phyloP scores from a whole-genome alignment of 345 rosid species.

The Boechera retrofracta region DNA sequence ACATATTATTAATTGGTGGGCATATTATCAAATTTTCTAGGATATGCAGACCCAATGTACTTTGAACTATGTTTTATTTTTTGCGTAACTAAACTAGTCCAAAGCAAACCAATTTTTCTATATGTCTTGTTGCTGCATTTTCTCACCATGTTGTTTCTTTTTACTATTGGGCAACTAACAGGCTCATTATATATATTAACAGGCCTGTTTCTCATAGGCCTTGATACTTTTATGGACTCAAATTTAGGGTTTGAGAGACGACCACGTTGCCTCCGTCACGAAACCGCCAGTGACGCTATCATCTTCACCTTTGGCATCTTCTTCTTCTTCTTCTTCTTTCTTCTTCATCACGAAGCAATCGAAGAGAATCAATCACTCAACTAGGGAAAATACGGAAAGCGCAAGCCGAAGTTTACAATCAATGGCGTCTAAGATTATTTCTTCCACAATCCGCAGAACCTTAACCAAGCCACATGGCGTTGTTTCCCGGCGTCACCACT shows the following conservation, averaged over 20 bases:
- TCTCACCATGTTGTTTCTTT: background rate
- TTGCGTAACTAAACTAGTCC: too few species aligned
- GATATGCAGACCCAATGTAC: too few species aligned
- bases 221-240: background rate
- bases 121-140: background rate
- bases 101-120: too few species aligned
- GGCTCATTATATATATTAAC: constrained; percentile 19
- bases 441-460: constrained; percentile 56
- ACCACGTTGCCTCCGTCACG: constrained; percentile 39
- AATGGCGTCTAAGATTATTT: constrained; percentile 71
- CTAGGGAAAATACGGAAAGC: background rate
- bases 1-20: too few species aligned
- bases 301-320: background rate
- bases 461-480: constrained; percentile 26
- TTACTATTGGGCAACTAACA: background rate
- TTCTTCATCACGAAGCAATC: constrained; percentile 10
- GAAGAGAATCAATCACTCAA: constrained; percentile 10
- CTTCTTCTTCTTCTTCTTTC: constrained; percentile 24
- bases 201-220: constrained; percentile 25
- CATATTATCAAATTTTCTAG: too few species aligned
- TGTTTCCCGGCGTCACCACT: constrained; percentile 40
- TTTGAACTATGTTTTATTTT: too few species aligned
- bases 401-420: background rate
- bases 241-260: constrained; percentile 34
- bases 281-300: constrained; percentile 35